Base-by-base conservation (phyloP, 352 stramenopile genomes). In the Halophytophthora batemanensis region DNA sequence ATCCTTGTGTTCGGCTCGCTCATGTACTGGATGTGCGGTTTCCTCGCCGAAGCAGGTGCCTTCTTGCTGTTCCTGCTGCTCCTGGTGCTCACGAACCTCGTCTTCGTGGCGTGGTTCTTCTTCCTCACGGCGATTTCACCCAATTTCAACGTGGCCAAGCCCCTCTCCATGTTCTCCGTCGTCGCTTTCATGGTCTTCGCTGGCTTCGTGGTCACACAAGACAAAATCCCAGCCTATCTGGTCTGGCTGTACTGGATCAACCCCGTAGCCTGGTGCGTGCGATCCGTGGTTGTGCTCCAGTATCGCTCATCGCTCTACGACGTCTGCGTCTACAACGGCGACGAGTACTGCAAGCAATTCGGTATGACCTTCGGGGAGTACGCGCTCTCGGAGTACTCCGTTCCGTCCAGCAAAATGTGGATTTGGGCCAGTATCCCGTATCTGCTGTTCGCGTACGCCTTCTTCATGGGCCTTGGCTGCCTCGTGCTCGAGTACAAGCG, bases 241-340 rank as follows among this genome's bases (percentile, higher is more conserved):
- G 53, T 71, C n/a, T 87, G 74, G 75, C 33, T 87, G 38, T 86
- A 82, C 50, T 85, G 65, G 59, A 61, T 84, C 22, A 78, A 82
- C 38, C 77, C 75, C 0, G 19, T 86, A 7, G 45, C 64, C 0
- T 86, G 74, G 74, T 58, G 48, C 11, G 38, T 73, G 17, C 69
- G 72, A 7, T 34, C 64, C 1, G 38, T 78, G 3, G 55, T 53
- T 3, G 54, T 76, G n/a, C 71, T 55, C 21, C 53, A 81, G 36
- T 81, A 78, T n/a, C 49, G 55, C 12, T 71, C 57, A 10, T 38
- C 44, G 1, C 45, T 19, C 1, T 68, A 74, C 17, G 54, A 64
- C 36, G 54, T 59, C 4, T 72, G 64, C 43, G 50, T 53, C 17
- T 72, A 69, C 40, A 45, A 15, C 0, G 59, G 44, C 2, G 53